Conservation (phyloP, 1,284 basidiomycete species). For the Crocinoboletus sp. region DNA sequence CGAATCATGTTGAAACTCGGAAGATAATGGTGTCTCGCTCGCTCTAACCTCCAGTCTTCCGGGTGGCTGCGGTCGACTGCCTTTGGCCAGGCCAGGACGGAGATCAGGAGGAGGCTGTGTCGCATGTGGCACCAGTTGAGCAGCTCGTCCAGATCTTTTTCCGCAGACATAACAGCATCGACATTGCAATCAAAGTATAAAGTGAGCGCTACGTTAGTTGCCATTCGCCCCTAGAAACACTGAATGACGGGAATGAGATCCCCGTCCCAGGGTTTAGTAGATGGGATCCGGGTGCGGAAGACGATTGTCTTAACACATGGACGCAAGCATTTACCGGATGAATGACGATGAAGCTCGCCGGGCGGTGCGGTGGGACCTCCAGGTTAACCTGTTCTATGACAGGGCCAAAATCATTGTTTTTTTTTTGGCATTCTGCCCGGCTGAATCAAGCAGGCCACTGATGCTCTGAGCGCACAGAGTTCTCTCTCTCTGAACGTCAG, state of each 20-base stretch:
- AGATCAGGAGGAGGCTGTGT: neutral
- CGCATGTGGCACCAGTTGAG: neutral
- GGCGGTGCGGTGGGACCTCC: slow-evolving; percentile 9
- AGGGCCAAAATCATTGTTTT: neutral
- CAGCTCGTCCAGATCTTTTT: neutral
- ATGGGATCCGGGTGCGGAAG: neutral
- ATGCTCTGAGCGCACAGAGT: slow-evolving; percentile 1
- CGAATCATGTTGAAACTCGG: neutral
- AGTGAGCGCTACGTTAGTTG: slow-evolving; percentile 1
- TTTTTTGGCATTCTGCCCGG: neutral
- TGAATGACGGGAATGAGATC: slow-evolving; percentile 11
- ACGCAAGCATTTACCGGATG: slow-evolving; percentile 3
- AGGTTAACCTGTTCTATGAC: neutral
- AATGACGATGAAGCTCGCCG: slow-evolving; percentile 2
- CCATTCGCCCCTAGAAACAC: neutral
- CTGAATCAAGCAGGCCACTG: slow-evolving; percentile 3
- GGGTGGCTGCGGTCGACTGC: neutral
- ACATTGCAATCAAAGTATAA: slow-evolving; percentile 7
- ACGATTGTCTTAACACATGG: neutral
- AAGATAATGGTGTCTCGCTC: neutral
- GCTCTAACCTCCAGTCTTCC: neutral
- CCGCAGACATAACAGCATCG: neutral
- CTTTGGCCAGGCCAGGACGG: no score
- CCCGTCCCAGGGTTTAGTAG: slow-evolving; percentile 12
- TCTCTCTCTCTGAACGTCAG: neutral